Base-by-base conservation (phyloP, 2,329 filamentous ascomycete species). In the Tolypocladium capitatum region DNA sequence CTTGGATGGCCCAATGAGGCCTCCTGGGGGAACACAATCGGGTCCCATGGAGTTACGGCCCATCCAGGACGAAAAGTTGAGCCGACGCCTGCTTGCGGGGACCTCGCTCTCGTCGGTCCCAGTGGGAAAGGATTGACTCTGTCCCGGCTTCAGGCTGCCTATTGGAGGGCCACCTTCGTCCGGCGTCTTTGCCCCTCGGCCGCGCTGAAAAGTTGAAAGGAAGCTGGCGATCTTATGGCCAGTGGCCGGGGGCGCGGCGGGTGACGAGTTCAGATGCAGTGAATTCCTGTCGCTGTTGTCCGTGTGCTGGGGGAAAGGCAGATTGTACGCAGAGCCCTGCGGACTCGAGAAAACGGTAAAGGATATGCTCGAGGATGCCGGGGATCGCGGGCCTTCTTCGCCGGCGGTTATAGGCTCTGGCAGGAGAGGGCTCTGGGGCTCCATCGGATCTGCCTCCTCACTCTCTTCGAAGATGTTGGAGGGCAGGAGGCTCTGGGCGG, bases 81-180 rank as follows among this genome's bases (percentile, higher is more conserved):
- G 74, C 35, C 76, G 72, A 24, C 78, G 77, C 63, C 68, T 78
- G 62, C 61, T 78, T 52, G 58, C 71, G 61, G 66, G 65, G 52
- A 59, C 68, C 58, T 74, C 83, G 55, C 62, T 63, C 13, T 80
- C 79, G 21, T 76, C 84, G 51, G 66, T 66, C 51, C 75, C 73
- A 18, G 76, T 70, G 6, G 86, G 86, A 54, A 92, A 80, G 0
- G 86, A 91, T 58, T 87, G 84, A 56, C 84, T 89, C 60, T 91
- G 84, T 0, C 78, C 75, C 30, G 77, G 67, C 58, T 86, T 86
- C 14, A 90, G 68, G 20, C 76, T 80, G 1, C 86, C 86, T 8
- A 89, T 64, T 1, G 76, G 70, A 6, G 81, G 82, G 0, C 82
- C 81, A 7, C 56, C 58, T 1, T 63, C 61, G 35, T 64, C 62